phyloP scores from a whole-genome alignment of 495 filamentous ascomycete genomes.

The Aspergillus heteromorphus region DNA sequence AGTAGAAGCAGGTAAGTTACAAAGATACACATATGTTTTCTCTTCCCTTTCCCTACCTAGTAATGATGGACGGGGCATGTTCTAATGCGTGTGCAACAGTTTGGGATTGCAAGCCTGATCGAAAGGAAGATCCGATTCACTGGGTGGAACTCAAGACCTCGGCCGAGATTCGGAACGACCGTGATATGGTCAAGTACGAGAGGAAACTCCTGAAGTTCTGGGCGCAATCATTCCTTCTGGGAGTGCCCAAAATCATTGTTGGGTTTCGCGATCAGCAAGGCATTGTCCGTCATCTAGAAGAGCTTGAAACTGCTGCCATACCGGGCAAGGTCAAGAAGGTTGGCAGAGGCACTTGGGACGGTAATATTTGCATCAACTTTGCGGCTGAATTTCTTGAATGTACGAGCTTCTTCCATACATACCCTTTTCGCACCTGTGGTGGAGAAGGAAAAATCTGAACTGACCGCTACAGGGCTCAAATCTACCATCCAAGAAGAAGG shows the following conservation, averaged over 20 bases:
- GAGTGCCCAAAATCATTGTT: conserved; percentile 85
- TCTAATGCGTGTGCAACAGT: conserved; percentile 40
- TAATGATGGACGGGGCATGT: not conserved
- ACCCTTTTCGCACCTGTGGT: not conserved
- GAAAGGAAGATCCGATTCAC: conserved; percentile 62
- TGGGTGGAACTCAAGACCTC: conserved; percentile 96
- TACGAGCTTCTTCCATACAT: conserved; percentile 36
- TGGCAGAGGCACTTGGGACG: conserved; percentile 71
- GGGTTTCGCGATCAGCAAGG: conserved; percentile 77
- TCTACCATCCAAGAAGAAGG: conserved; percentile 61
- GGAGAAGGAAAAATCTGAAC: not conserved
- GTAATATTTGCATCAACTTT: conserved; percentile 88
- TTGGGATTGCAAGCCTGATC: conserved; percentile 72
- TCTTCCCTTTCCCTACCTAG: not conserved
- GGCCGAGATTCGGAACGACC: conserved; percentile 58
- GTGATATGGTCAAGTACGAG: conserved; percentile 71
- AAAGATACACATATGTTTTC: not conserved
- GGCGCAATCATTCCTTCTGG: conserved; percentile 92
- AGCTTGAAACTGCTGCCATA: conserved; percentile 71
- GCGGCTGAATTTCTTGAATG: conserved; percentile 69
- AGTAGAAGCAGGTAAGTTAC: conserved; percentile 73
- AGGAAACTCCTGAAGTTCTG: conserved; percentile 90
- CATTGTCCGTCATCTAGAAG: conserved; percentile 62
- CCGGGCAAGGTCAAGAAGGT: conserved; percentile 64
- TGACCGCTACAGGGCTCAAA: conserved; percentile 52